These are phyloP conservation scores for Talaromyces sp. DNA, from an alignment of 2,329 filamentous ascomycete species.

Conservation along the genomic window DNA sequence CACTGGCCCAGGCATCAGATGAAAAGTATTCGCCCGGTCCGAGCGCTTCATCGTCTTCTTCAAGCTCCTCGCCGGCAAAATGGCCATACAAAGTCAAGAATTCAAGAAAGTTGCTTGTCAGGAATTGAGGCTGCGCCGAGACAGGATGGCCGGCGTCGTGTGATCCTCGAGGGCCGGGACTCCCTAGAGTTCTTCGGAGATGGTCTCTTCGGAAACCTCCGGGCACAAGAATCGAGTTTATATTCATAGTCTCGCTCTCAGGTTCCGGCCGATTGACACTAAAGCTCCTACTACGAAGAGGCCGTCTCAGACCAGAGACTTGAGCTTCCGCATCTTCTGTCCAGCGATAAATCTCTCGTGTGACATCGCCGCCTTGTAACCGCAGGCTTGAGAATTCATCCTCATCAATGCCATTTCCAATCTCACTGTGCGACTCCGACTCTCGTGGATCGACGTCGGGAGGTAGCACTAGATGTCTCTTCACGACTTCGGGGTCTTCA, in stretches of 20 bases:
- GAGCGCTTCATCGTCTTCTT: conserved; percentile 90
- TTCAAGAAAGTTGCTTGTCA: conserved; percentile 92
- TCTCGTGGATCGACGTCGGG: conserved; percentile 35
- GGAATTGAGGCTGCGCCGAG: conserved; percentile 54
- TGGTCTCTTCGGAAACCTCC: conserved; percentile 92
- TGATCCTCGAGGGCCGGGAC: conserved; percentile 48
- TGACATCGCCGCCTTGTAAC: conserved; percentile 91
- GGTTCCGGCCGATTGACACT: conserved; percentile 70
- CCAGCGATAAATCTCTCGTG: conserved; percentile 93
- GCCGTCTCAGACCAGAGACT: conserved; percentile 46
- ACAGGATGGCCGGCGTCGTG: conserved; percentile 24
- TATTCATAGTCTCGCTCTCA: conserved; percentile 75
- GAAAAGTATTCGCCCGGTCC: conserved; percentile 87
- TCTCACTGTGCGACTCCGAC: conserved; percentile 25
- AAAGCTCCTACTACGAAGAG: conserved; percentile 84
- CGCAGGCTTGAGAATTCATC: conserved; percentile 91
- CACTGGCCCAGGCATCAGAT: conserved; percentile 62
- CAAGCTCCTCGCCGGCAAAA: conserved; percentile 93
- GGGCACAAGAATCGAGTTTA: conserved; percentile 84
- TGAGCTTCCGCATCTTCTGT: conserved; percentile 78
- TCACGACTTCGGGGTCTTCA: conserved; percentile 88
- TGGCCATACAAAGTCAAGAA: conserved; percentile 94
- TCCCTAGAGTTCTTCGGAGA: conserved; percentile 68
- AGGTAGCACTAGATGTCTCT: conserved; percentile 79
- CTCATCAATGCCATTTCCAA: conserved; percentile 43